Base-by-base conservation (phyloP, 805 yeast species). In the Myxozyma mucilagina region DNA sequence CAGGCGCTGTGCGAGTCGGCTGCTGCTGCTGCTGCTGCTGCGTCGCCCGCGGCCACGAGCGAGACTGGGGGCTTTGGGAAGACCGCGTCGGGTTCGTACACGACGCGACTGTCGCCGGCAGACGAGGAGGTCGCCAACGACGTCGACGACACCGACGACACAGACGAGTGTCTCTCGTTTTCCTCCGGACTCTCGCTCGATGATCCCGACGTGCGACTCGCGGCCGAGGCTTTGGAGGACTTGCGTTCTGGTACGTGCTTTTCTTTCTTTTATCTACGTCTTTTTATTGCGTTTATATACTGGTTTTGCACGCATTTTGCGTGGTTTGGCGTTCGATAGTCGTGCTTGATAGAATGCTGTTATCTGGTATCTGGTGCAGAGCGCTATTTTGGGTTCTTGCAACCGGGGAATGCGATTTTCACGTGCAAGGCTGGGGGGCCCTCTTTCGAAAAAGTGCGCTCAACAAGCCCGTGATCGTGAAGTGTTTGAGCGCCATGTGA, bases 141-240 rank as follows among this genome's bases (percentile, higher is more conserved):
- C 44, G 51, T 16, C 24, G 57, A 53, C 13, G 42, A 47, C 14
- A 32, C 41, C 29, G 58, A 47, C 20, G 66, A 63, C 42, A 66
- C 62, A 29, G 67, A 64, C 50, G 67, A 64, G 44, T 35, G 52
- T 39, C 56, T 55, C 58, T 62, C 66, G 16, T 62, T 64, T 47
- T 57, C 66, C 9, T 62, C 66, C 9, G 67, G 67, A 4, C 39
- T 64, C 11, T 58, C 63, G 14, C 57, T 64, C 10, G 67, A 64
- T 54, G 67, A 64, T 42, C 67, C 67, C 13, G 69, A 68, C 51
- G 70, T 68, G 38, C 69, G 67, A 43, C 49, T 70, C 9, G 73
- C 72, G 6, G 72, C 73, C 9, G 69, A 70, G 53, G 72, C 73
- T 10, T 63, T 70, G 48, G 68, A 67, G 57, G 65, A 67, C 43